Evolutionary conservation across 176 grass and related monocot species (phyloP), one percentile per base, ranked within the genome.

Genomic region (Rhipidocladum racemiflorum): DNA sequence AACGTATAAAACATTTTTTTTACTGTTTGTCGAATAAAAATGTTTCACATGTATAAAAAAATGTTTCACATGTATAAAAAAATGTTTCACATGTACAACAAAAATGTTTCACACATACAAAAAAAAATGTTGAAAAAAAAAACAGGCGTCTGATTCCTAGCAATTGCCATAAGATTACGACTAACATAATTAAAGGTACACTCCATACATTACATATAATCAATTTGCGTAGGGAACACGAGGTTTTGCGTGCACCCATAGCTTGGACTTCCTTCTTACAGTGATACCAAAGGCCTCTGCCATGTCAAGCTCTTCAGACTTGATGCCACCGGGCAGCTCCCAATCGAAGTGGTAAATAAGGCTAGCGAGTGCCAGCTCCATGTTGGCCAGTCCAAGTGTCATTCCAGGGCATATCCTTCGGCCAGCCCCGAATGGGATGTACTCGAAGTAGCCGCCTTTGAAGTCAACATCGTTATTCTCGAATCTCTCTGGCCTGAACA

Each of bases 341-440:
- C 80, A 83, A 3, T 83, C 56, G 4, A 83, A 83, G 20, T 83
- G 80, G 14, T 83, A 73, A 4, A 83, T 28, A 20, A 83, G 80
- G n/a, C 80, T 73, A 14, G 68, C 68, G 3, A 83, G 56, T 1
- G n/a, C 32, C 5, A 83, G 21, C 30, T 74, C 57, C 21, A 63
- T 15, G 59, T 74, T 83, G 25, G 70, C 69, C 3, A 83, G 9
- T 1, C 81, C 81, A 0, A 74, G 78, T 5, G 17, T 9, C 65
- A n/a, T n/a, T n/a, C n/a, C n/a, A n/a, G n/a, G n/a, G n/a, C n/a
- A n/a, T n/a, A n/a, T n/a, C n/a, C n/a, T 57, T 0, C 78, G 67
- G 6, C 78, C 81, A 0, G 69, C 81, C 1, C 81, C 81, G 2
- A 83, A 83, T 0, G 81, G 81, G 17, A 60, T 46, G 28, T 49